Evolutionary conservation across 73 alveolate species (phyloP).

Genomic region (Paramecium sexaurelia): DNA sequence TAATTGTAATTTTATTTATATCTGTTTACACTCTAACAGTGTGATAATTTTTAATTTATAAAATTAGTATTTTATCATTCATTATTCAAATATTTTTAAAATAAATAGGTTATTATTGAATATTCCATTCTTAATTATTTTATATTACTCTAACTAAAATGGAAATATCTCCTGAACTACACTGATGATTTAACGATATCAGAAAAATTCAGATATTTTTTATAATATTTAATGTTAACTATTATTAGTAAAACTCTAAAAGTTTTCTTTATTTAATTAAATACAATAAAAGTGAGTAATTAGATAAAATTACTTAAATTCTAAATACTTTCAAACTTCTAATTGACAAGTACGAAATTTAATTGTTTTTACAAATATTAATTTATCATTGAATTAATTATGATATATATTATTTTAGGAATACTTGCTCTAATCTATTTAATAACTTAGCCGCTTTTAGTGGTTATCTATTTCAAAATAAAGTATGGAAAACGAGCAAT

Average conservation of each 20-base stretch:
- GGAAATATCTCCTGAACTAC: neutral
- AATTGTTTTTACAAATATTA: neutral
- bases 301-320: neutral
- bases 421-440: constrained; percentile 6
- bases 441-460: neutral
- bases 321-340: neutral
- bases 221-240: no score
- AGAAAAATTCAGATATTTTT: neutral
- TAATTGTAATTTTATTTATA: neutral
- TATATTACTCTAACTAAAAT: constrained; percentile 14
- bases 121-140: neutral
- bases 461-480: neutral
- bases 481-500: neutral
- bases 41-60: neutral
- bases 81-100: neutral
- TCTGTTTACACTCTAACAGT: neutral
- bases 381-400: neutral
- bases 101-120: neutral
- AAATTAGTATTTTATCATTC: neutral
- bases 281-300: neutral
- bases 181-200: neutral
- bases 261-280: no score
- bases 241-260: no score
- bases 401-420: constrained; percentile 16
- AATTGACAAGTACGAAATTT: neutral